phyloP scores from a whole-genome alignment of 139 green algal genomes.

The Edaphochlamys debaryana region DNA sequence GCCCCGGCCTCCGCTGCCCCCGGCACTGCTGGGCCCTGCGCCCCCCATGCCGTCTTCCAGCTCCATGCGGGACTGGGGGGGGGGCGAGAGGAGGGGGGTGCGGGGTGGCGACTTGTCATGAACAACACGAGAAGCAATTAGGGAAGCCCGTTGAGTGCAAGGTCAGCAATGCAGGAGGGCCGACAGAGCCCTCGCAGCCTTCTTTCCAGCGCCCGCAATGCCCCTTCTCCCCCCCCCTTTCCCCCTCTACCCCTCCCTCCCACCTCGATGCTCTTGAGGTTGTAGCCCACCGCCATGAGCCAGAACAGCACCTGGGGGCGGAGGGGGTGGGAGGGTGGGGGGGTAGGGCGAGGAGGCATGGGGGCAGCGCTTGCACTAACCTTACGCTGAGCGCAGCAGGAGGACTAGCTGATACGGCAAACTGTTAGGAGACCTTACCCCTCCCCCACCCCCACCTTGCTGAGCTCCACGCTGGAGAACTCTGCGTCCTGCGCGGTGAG shows the following conservation, averaged over 20 bases:
- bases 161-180: no score
- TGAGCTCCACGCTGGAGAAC: slow-evolving; percentile 75
- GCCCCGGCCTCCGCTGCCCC: background rate
- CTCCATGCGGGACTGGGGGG: slow-evolving; percentile 2
- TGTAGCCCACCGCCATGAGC: slow-evolving; percentile 83
- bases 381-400: background rate
- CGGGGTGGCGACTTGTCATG: no score
- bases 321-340: background rate
- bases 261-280: slow-evolving; percentile 70
- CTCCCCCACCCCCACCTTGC: slow-evolving; percentile 32
- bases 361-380: no score
- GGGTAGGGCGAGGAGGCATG: no score
- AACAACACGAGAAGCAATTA: no score
- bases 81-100: no score
- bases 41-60: slow-evolving; percentile 36
- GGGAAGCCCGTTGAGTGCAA: no score
- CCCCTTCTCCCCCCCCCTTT: no score
- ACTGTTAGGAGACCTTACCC: background rate
- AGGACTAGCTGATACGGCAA: background rate
- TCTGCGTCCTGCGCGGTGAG: slow-evolving; percentile 42
- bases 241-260: background rate
- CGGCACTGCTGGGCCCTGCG: background rate
- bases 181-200: no score
- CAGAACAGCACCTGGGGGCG: slow-evolving; percentile 74
- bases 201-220: no score